A percentile compares a stretch with the other conserved stretches of the same genome.
These are phyloP conservation scores for Tulasnella sp. DNA, from an alignment of 768 basidiomycete genomes.

Conservation along the genomic window DNA sequence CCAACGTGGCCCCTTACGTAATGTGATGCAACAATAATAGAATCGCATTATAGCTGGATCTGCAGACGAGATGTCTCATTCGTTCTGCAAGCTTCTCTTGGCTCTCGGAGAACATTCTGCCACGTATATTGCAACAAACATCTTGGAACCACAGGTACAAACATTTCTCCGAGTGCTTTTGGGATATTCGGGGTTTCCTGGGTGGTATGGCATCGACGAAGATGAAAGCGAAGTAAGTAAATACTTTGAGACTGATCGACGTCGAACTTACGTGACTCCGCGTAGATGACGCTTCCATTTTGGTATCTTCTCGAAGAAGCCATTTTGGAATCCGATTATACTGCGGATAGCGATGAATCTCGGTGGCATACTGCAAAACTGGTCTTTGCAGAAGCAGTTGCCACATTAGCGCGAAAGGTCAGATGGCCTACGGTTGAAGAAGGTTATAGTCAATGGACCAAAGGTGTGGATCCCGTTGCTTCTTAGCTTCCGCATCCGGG, in stretches of 20 bases:
- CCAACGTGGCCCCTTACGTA: background rate
- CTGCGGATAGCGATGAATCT: conserved; percentile 21
- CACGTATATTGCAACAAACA: conserved; percentile 55
- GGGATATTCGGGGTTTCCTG: conserved; percentile 57
- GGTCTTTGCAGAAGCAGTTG: conserved; percentile 68
- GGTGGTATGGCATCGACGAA: conserved; percentile 71
- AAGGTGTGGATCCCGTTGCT: conserved; percentile 37
- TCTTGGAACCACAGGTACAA: conserved; percentile 42
- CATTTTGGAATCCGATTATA: conserved; percentile 26
- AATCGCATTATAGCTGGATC: conserved; percentile 27
- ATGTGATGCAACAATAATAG: background rate
- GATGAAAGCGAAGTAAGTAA: conserved; percentile 56
- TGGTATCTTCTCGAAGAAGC: conserved; percentile 90
- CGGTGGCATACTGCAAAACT: conserved; percentile 41
- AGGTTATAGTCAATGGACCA: conserved; percentile 41
- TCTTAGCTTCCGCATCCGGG: background rate
- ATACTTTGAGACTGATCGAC: background rate
- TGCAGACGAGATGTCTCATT: conserved; percentile 47
- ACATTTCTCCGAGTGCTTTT: conserved; percentile 58
- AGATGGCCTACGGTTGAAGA: conserved; percentile 46
- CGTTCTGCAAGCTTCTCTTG: conserved; percentile 65
- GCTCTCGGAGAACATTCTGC: conserved; percentile 81
- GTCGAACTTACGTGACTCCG: background rate
- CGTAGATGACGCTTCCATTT: conserved; percentile 57
- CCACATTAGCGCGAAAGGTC: conserved; percentile 56